These are phyloP conservation scores for Plasmodium malariae DNA, from an alignment of 169 alveolate species.

Conservation along the genomic window DNA sequence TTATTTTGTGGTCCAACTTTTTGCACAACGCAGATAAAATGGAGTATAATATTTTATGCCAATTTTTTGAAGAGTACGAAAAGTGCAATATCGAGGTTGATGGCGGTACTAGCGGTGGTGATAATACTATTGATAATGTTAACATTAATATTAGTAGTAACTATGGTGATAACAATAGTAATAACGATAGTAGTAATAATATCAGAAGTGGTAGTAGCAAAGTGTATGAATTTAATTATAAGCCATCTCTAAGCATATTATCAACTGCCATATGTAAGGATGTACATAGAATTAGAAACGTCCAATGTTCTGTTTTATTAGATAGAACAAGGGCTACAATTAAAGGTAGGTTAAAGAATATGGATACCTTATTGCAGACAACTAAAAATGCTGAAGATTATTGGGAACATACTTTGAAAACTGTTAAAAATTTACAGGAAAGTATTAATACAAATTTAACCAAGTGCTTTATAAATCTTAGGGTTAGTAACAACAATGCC, in stretches of 20 bases:
- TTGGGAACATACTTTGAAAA: constrained; percentile 38
- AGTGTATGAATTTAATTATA: constrained; percentile 68
- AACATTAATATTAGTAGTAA: too few relatives aligned
- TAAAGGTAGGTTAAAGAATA: constrained; percentile 45
- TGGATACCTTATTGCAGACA: constrained; percentile 35
- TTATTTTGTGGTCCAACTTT: constrained; percentile 65
- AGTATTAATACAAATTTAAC: constrained; percentile 32
- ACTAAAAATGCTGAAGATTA: constrained; percentile 60
- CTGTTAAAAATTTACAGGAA: constrained; percentile 25
- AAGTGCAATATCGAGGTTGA: constrained; percentile 50
- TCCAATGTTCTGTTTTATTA: constrained; percentile 25
- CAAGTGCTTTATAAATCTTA: constrained; percentile 65
- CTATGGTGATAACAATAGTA: too few relatives aligned
- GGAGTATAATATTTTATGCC: constrained; percentile 28
- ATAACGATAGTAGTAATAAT: not conserved
- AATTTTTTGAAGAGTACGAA: constrained; percentile 58
- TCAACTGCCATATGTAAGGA: constrained; percentile 60
- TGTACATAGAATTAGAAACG: constrained; percentile 54
- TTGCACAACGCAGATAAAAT: constrained; percentile 56
- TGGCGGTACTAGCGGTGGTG: not conserved
- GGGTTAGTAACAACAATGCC: constrained; percentile 1
- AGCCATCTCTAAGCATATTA: constrained; percentile 35
- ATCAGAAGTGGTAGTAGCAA: constrained; percentile 6
- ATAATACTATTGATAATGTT: too few relatives aligned
- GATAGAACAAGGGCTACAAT: constrained; percentile 30